Percentiles rank a stretch among this genome's conserved stretches.
These are phyloP conservation scores for Talaromyces sp. DNA, from an alignment of 2,329 filamentous ascomycete species.

Conservation along the genomic window DNA sequence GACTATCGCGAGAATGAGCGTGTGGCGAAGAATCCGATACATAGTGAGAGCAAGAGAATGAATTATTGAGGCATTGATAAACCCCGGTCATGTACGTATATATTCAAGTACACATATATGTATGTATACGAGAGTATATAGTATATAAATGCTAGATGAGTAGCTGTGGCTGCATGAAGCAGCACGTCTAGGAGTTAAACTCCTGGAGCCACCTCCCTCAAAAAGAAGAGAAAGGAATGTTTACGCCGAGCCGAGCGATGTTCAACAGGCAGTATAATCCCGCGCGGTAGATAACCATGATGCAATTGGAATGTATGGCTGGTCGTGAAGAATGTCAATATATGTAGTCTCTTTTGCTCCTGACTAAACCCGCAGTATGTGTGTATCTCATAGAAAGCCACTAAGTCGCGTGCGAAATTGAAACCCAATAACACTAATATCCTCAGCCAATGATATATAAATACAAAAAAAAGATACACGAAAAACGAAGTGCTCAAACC, in stretches of 20 bases:
- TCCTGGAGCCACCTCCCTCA: neutral
- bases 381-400: neutral
- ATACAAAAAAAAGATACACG: constrained; percentile 5
- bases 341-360: neutral
- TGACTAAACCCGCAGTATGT: neutral
- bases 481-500: neutral
- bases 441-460: neutral
- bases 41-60: constrained; percentile 6
- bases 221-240: constrained; percentile 1
- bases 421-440: neutral
- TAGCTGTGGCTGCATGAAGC: neutral
- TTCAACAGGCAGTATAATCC: neutral
- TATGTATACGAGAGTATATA: neutral
- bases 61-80: constrained; percentile 1
- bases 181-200: neutral
- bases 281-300: neutral
- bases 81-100: neutral
- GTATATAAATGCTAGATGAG: neutral
- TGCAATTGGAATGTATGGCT: constrained; percentile 17
- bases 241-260: neutral
- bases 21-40: constrained; percentile 8
- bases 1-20: constrained; percentile 10
- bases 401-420: neutral
- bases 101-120: neutral
- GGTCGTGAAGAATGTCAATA: constrained; percentile 9